These are phyloP conservation scores for Colletotrichum horii DNA, from an alignment of 2,329 filamentous ascomycete species.

Conservation along the genomic window DNA sequence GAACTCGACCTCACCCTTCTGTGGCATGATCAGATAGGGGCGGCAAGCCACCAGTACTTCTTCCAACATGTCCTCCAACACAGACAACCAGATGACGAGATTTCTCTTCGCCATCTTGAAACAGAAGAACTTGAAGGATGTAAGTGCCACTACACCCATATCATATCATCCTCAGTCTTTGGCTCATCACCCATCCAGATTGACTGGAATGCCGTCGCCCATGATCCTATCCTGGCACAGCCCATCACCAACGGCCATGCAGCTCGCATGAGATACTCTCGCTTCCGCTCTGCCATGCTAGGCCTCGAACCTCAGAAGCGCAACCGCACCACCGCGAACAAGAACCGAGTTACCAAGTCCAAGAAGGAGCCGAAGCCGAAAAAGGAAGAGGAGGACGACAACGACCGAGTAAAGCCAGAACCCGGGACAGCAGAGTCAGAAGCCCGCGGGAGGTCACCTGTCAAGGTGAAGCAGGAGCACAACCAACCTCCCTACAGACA, in stretches of 20 bases:
- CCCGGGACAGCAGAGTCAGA: constrained; percentile 26
- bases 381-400: constrained; percentile 40
- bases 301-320: constrained; percentile 54
- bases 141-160: constrained; percentile 40
- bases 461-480: constrained; percentile 44
- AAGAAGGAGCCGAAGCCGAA: constrained; percentile 44
- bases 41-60: background rate
- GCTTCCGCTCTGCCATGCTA: constrained; percentile 53
- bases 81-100: constrained; percentile 61
- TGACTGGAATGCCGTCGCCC: constrained; percentile 63
- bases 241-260: constrained; percentile 66
- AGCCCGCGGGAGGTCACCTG: constrained; percentile 13
- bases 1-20: background rate
- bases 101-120: constrained; percentile 65
- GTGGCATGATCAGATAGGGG: background rate
- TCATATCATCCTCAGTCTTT: constrained; percentile 24
- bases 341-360: constrained; percentile 51
- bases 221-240: constrained; percentile 57
- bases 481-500: constrained; percentile 32
- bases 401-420: constrained; percentile 43
- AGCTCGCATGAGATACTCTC: constrained; percentile 64
- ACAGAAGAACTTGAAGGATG: constrained; percentile 66
- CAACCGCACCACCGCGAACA: constrained; percentile 43
- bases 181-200: constrained; percentile 46
- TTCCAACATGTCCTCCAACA: constrained; percentile 56